Evolutionary conservation across 768 basidiomycete genomes (phyloP).

Genomic region (Mycena belliarum): DNA sequence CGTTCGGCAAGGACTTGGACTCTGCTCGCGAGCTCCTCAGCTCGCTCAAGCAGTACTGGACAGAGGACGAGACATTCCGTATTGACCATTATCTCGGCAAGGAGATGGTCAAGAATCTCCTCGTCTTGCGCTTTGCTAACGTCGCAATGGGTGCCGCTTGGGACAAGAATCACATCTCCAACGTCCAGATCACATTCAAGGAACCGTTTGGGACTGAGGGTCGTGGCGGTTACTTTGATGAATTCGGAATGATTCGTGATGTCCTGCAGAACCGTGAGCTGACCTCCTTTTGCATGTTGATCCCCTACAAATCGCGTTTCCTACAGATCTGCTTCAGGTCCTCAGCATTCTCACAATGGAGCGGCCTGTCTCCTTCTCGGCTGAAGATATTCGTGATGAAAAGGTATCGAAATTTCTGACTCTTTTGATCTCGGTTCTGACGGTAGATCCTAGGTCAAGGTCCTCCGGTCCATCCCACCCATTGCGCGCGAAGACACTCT

Average conservation of each 20-base stretch:
- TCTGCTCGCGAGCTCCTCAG: slow-evolving; percentile 78
- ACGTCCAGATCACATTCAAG: slow-evolving; percentile 99
- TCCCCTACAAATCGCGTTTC: slow-evolving; percentile 19
- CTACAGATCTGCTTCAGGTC: slow-evolving; percentile 88
- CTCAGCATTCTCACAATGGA: slow-evolving; percentile 97
- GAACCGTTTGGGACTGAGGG: slow-evolving; percentile 99
- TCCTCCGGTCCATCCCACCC: slow-evolving; percentile 87
- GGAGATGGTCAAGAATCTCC: slow-evolving; percentile 99
- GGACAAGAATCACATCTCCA: slow-evolving; percentile 96
- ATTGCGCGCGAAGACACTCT: slow-evolving; percentile 77
- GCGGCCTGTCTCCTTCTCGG: slow-evolving; percentile 93
- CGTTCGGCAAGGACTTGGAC: slow-evolving; percentile 93
- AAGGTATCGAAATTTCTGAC: slow-evolving; percentile 60
- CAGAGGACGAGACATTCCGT: slow-evolving; percentile 96
- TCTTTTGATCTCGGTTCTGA: background rate
- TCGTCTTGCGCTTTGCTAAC: slow-evolving; percentile 95
- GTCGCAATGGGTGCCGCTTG: slow-evolving; percentile 84
- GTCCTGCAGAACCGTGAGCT: slow-evolving; percentile 95
- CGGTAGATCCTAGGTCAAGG: slow-evolving; percentile 76
- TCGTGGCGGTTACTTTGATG: slow-evolving; percentile 99
- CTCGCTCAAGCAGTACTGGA: slow-evolving; percentile 85
- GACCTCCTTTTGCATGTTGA: slow-evolving; percentile 12
- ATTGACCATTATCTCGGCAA: slow-evolving; percentile 99
- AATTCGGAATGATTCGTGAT: slow-evolving; percentile 99
- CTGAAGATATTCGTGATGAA: slow-evolving; percentile 98